Evolutionary conservation across 179 eudicot genomes (phyloP).

Genomic region (Spergularia azorica): DNA sequence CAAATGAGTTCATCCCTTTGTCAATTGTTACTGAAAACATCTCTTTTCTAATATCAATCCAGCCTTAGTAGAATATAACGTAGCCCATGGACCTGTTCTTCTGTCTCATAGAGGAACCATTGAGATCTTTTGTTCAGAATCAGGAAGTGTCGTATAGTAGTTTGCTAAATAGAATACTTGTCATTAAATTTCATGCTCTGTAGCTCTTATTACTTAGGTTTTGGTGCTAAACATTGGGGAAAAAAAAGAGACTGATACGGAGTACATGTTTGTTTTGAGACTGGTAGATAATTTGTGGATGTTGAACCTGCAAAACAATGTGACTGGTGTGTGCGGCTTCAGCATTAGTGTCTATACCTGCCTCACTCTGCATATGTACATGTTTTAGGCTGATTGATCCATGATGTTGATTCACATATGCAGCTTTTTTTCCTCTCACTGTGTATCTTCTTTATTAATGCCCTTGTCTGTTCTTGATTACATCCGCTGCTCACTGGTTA

Average conservation of each 20-base stretch:
- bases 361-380: not conserved
- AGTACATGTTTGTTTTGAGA: no score
- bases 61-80: not conserved
- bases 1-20: no score
- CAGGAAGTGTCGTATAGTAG: not conserved
- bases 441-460: not conserved
- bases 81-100: not conserved
- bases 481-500: conserved; percentile 8
- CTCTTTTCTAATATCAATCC: no score
- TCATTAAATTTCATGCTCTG: no score
- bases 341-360: not conserved
- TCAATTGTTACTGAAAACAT: no score
- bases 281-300: not conserved
- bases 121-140: not conserved
- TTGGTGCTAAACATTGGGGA: not conserved
- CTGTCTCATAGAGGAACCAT: not conserved
- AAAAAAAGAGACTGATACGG: no score
- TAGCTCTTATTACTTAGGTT: not conserved
- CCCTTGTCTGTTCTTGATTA: not conserved
- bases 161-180: not conserved
- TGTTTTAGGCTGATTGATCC: not conserved
- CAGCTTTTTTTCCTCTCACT: not conserved
- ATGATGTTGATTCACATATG: not conserved
- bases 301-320: not conserved
- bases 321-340: no score